Evolutionary conservation across 1,284 basidiomycete species (phyloP).

Genomic region (Tilletiopsis washingtonensis): DNA sequence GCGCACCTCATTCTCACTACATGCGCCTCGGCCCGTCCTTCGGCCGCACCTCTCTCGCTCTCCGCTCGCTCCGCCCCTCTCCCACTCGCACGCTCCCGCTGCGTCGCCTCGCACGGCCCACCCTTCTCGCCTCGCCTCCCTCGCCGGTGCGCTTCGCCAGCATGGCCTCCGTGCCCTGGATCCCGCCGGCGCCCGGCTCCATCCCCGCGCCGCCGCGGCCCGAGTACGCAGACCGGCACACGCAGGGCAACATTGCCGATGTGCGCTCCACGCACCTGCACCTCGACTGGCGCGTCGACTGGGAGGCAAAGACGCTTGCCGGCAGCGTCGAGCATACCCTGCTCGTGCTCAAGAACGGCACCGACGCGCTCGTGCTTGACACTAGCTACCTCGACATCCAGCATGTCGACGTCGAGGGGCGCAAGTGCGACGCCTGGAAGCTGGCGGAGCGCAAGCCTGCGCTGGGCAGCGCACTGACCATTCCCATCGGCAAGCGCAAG

Average conservation of each 20-base stretch:
- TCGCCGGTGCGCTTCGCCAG: no score
- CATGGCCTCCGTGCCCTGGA: conserved; percentile 14
- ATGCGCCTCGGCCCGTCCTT: no score
- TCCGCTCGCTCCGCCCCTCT: no score
- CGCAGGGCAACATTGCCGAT: conserved; percentile 32
- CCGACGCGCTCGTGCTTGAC: conserved; percentile 69
- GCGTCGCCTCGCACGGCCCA: no score
- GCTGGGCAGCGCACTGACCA: conserved; percentile 48
- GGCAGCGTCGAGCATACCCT: conserved; percentile 68
- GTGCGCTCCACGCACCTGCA: conserved; percentile 36
- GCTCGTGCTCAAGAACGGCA: conserved; percentile 56
- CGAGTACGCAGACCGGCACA: conserved; percentile 32
- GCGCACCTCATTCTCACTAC: no score
- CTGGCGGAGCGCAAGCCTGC: conserved; percentile 51
- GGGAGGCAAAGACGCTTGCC: conserved; percentile 59
- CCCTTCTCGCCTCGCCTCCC: no score
- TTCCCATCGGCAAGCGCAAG: conserved; percentile 43
- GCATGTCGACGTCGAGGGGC: conserved; percentile 55
- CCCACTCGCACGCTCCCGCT: no score
- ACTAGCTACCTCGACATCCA: conserved; percentile 65
- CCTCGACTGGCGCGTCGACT: conserved; percentile 79
- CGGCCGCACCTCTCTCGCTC: no score
- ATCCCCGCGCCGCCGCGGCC: conserved; percentile 28
- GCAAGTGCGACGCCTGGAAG: conserved; percentile 53
- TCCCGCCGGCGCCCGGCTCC: conserved; percentile 30